phyloP scores from a whole-genome alignment of 257 asterid species.

The Lavandula angustifolia region DNA sequence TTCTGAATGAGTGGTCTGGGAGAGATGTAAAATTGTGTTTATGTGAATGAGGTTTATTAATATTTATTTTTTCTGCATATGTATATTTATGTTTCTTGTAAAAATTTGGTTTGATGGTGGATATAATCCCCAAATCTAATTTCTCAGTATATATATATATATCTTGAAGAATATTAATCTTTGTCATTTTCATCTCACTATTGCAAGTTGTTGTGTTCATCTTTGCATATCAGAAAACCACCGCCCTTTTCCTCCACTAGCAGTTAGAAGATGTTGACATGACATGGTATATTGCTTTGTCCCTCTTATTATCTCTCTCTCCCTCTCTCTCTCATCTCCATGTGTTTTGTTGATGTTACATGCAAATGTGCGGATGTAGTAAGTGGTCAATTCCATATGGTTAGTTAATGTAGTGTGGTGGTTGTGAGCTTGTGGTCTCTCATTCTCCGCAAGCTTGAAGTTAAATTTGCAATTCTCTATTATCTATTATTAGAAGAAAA shows the following conservation, averaged over 20 bases:
- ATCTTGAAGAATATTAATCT: neutral
- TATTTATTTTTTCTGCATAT: neutral
- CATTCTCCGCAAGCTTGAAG: too few species aligned
- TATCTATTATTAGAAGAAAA: too few species aligned
- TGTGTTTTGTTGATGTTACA: too few species aligned
- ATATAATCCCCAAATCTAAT: neutral
- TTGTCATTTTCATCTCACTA: constrained; percentile 15
- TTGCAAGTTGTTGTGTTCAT: neutral
- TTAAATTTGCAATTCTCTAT: too few species aligned
- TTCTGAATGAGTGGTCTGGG: neutral
- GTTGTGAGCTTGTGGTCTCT: too few species aligned
- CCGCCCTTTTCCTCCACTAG: constrained; percentile 16
- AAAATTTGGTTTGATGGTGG: neutral
- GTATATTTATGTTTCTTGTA: too few species aligned
- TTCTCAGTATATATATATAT: neutral
- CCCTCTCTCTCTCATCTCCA: neutral
- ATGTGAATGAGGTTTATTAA: neutral
- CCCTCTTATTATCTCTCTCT: neutral
- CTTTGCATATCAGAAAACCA: neutral
- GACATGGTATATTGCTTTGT: neutral
- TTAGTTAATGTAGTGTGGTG: too few species aligned
- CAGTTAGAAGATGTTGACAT: constrained; percentile 7
- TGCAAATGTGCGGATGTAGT: too few species aligned
- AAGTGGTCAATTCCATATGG: too few species aligned
- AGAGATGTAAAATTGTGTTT: constrained; percentile 16